Evolutionary conservation across 1,284 basidiomycete genomes (phyloP).

Genomic region (Trichosporon ovoides): DNA sequence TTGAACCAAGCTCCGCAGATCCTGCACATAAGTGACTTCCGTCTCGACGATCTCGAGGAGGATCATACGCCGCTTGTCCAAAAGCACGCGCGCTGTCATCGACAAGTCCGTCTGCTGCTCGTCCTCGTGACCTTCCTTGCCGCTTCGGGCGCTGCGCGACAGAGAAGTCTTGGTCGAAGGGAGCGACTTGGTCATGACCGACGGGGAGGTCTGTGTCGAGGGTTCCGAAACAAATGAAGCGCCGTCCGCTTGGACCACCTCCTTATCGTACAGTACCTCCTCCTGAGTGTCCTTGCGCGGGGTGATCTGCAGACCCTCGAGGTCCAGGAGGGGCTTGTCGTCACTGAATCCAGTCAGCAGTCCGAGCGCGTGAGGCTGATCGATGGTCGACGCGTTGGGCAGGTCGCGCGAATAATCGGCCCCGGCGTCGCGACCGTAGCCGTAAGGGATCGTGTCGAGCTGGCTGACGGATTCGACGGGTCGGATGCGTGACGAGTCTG

Average conservation of each 20-base stretch:
- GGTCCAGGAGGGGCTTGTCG: slow-evolving; percentile 1
- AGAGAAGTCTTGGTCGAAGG: slow-evolving; percentile 48
- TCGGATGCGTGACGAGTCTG: slow-evolving; percentile 10
- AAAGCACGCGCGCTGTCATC: slow-evolving; percentile 14
- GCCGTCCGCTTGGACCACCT: slow-evolving; percentile 21
- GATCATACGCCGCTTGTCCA: slow-evolving; percentile 41
- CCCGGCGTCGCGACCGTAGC: slow-evolving; percentile 7
- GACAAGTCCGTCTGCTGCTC: slow-evolving; percentile 15
- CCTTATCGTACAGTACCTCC: slow-evolving; percentile 9
- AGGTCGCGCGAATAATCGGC: slow-evolving; percentile 16
- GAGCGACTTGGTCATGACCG: slow-evolving; percentile 33
- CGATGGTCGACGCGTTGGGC: slow-evolving; percentile 7
- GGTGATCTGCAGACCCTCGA: slow-evolving; percentile 8
- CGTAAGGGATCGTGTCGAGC: slow-evolving; percentile 14
- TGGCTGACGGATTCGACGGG: slow-evolving; percentile 8
- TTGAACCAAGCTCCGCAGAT: slow-evolving; percentile 66
- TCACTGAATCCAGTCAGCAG: slow-evolving; percentile 2
- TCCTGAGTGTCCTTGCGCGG: slow-evolving; percentile 1
- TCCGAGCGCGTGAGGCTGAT: slow-evolving; percentile 6
- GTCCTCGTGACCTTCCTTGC: slow-evolving; percentile 31
- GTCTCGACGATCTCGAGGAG: slow-evolving; percentile 68
- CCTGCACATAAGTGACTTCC: slow-evolving; percentile 71
- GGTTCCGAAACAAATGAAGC: slow-evolving; percentile 19
- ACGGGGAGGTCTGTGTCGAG: slow-evolving; percentile 32
- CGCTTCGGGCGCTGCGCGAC: slow-evolving; percentile 43